phyloP scores from a whole-genome alignment of 2,329 filamentous ascomycete species.

The Ilyonectria robusta region DNA sequence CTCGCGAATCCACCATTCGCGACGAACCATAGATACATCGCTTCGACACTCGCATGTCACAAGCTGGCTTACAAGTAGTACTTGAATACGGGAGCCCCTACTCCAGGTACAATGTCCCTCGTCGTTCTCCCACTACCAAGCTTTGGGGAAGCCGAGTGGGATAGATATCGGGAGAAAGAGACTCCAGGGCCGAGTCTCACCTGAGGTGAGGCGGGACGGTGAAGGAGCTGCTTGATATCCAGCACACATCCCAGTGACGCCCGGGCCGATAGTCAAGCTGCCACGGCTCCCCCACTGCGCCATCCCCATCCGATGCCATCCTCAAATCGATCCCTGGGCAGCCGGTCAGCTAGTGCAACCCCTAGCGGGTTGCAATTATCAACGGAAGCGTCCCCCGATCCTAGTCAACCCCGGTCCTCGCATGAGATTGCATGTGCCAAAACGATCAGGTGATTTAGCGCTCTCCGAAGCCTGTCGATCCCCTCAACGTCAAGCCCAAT shows the following conservation, averaged over 20 bases:
- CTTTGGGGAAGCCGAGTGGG: not conserved
- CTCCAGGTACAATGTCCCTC: not conserved
- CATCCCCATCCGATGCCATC: constrained; percentile 33
- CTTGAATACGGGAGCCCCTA: not conserved
- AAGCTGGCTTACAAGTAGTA: constrained; percentile 4
- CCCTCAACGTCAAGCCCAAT: constrained; percentile 30
- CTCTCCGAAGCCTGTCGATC: constrained; percentile 24
- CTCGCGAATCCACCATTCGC: constrained; percentile 15
- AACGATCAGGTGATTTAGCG: constrained; percentile 50
- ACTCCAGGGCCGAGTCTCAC: not conserved
- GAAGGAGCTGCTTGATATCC: constrained; percentile 11
- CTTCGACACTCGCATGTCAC: constrained; percentile 4
- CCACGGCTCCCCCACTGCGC: constrained; percentile 29
- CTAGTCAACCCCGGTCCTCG: constrained; percentile 45
- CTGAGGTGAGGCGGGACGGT: not conserved
- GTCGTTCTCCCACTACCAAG: not conserved
- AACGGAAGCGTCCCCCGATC: constrained; percentile 46
- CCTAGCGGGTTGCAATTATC: constrained; percentile 45
- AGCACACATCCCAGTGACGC: constrained; percentile 5
- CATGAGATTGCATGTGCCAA: constrained; percentile 39
- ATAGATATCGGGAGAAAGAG: not conserved
- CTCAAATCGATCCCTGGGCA: constrained; percentile 35
- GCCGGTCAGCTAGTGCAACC: constrained; percentile 41
- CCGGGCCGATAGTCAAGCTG: constrained; percentile 25
- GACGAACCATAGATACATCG: not conserved